Conservation (phyloP, 371 early-diverging fungal genomes). For the Mortierella sp. region DNA sequence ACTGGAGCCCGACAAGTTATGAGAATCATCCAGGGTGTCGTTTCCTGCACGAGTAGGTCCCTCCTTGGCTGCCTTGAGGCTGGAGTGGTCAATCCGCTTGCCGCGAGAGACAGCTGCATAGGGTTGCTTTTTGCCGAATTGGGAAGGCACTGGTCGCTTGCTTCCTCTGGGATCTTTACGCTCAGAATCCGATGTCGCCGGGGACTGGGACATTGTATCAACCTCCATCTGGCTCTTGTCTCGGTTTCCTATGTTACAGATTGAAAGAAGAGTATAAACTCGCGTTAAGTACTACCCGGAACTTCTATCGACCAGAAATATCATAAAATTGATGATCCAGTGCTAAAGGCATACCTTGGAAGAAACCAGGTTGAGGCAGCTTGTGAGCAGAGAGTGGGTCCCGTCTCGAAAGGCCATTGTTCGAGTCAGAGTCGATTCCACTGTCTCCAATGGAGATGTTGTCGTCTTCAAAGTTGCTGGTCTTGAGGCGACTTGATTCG, state of each 20-base stretch:
- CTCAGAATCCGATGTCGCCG: slow-evolving; percentile 45
- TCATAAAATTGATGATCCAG: background rate
- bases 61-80: slow-evolving; percentile 10
- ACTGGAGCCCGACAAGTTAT: slow-evolving; percentile 33
- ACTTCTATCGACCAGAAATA: background rate
- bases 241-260: slow-evolving; percentile 24
- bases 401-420: slow-evolving; percentile 28
- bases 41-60: background rate
- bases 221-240: slow-evolving; percentile 23
- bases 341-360: slow-evolving; percentile 26
- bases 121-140: slow-evolving; percentile 36
- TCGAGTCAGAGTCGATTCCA: slow-evolving; percentile 53
- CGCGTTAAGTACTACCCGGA: background rate
- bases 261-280: background rate
- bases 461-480: slow-evolving; percentile 30
- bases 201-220: slow-evolving; percentile 21
- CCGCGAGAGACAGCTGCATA: slow-evolving; percentile 42
- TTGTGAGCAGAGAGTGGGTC: slow-evolving; percentile 21
- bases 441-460: slow-evolving; percentile 53
- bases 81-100: slow-evolving; percentile 32
- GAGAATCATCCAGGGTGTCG: slow-evolving; percentile 22
- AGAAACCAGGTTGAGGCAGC: slow-evolving; percentile 7
- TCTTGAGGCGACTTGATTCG: background rate
- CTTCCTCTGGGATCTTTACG: slow-evolving; percentile 11
- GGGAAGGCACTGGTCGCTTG: slow-evolving; percentile 9